phyloP scores from a whole-genome alignment of 768 basidiomycete genomes.

The Lactifluus echinatus region DNA sequence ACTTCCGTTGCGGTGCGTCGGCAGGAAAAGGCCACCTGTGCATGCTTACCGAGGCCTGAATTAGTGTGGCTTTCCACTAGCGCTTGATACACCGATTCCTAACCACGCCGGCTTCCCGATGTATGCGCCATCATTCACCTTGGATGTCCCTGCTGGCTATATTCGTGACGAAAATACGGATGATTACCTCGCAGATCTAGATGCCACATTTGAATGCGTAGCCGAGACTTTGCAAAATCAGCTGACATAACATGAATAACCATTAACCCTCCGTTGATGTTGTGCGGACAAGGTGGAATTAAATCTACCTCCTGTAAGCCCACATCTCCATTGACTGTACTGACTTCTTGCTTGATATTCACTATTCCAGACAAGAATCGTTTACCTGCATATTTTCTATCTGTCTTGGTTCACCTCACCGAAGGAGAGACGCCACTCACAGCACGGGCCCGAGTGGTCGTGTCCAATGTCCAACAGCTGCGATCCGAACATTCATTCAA shows the following conservation, averaged over 20 bases:
- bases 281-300: too few species aligned
- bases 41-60: not conserved
- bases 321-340: too few species aligned
- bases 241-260: not conserved
- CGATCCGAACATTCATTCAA: too few species aligned
- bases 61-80: slow-evolving; percentile 49
- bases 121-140: slow-evolving; percentile 74
- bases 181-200: slow-evolving; percentile 42
- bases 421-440: too few species aligned
- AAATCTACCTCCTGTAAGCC: too few species aligned
- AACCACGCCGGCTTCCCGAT: slow-evolving; percentile 64
- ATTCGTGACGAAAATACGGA: slow-evolving; percentile 66
- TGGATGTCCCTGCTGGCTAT: slow-evolving; percentile 66
- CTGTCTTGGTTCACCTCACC: too few species aligned
- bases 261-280: not conserved
- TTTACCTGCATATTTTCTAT: too few species aligned
- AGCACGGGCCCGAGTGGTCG: too few species aligned
- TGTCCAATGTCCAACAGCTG: too few species aligned
- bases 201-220: slow-evolving; percentile 24
- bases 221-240: slow-evolving; percentile 15
- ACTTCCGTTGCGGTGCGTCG: slow-evolving; percentile 64
- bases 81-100: slow-evolving; percentile 59
- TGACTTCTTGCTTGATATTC: too few species aligned
- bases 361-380: too few species aligned
- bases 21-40: not conserved